Percentiles rank a stretch among this genome's conserved stretches.
Conservation (phyloP, 192 early-diverging fungal genomes). For the Coemansia pectinata region DNA sequence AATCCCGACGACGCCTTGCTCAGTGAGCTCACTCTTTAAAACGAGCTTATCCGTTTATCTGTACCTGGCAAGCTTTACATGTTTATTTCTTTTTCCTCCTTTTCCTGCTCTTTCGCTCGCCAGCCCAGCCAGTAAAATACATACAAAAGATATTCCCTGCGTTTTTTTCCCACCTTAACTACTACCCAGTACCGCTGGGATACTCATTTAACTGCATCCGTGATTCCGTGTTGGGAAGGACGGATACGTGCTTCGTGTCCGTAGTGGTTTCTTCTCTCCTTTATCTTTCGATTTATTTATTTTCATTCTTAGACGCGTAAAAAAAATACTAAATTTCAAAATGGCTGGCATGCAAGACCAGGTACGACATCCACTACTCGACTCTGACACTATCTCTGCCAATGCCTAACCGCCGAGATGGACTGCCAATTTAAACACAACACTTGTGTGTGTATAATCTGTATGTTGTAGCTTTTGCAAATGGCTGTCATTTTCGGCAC, state of each 20-base stretch:
- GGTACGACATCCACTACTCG: slow-evolving; percentile 14
- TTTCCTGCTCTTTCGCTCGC: too few species aligned
- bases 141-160: too few species aligned
- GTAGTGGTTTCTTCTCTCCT: neutral
- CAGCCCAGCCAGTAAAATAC: too few species aligned
- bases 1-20: slow-evolving; percentile 64
- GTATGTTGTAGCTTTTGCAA: slow-evolving; percentile 31
- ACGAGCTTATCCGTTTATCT: too few species aligned
- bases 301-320: neutral
- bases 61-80: too few species aligned
- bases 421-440: neutral
- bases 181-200: neutral
- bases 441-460: neutral
- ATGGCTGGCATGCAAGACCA: slow-evolving; percentile 53
- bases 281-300: neutral
- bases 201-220: neutral
- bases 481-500: slow-evolving; percentile 64
- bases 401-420: neutral
- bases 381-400: neutral
- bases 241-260: neutral
- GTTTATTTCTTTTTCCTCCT: too few species aligned
- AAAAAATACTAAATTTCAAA: neutral
- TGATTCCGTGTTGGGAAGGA: neutral
- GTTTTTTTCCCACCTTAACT: too few species aligned
- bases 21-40: slow-evolving; percentile 48